These are phyloP conservation scores for Hymenoscyphus fraxineus DNA, from an alignment of 2,329 filamentous ascomycete species.

Conservation along the genomic window DNA sequence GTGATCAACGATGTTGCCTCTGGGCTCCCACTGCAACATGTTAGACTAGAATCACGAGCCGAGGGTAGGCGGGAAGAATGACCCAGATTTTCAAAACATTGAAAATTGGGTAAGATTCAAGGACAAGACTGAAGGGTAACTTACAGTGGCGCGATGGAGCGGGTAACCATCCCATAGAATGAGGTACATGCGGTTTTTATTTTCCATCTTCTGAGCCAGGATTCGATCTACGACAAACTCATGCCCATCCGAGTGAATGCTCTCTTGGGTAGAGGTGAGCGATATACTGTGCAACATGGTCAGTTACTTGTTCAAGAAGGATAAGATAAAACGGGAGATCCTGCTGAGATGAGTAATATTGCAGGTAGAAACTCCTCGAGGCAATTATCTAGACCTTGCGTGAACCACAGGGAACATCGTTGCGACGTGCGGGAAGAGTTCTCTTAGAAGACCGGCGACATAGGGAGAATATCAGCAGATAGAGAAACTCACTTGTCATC, in stretches of 20 bases:
- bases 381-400: no score
- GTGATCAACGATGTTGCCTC: conserved; percentile 37
- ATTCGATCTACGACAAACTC: conserved; percentile 43
- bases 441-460: no score
- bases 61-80: not conserved
- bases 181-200: conserved; percentile 47
- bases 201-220: conserved; percentile 42
- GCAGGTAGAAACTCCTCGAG: no score
- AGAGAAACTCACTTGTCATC: no score
- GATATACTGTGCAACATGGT: conserved; percentile 46
- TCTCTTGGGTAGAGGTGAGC: conserved; percentile 45
- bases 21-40: conserved; percentile 44
- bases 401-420: no score
- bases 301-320: not conserved
- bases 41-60: not conserved
- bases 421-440: no score
- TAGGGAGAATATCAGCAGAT: no score
- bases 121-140: no score
- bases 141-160: conserved; percentile 46
- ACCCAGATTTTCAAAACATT: not conserved
- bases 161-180: conserved; percentile 62
- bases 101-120: no score
- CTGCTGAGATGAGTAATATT: no score
- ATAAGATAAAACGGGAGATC: not conserved
- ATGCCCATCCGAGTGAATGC: conserved; percentile 28